A percentile compares a stretch with the other conserved stretches of the same genome.
These are phyloP conservation scores for Pleurotus ostreatus DNA, from an alignment of 768 basidiomycete genomes.

Conservation along the genomic window DNA sequence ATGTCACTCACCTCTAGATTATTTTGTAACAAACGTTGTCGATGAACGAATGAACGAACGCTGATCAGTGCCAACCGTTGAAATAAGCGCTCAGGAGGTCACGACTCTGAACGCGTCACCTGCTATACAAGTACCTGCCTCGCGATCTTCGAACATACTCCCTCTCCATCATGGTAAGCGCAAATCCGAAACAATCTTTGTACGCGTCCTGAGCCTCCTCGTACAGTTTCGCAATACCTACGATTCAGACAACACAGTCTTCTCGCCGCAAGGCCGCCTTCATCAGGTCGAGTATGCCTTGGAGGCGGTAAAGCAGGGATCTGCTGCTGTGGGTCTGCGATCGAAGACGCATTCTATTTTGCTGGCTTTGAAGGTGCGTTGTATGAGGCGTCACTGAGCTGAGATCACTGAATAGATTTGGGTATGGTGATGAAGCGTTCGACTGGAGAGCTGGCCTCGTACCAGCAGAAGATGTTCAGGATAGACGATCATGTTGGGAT, in stretches of 20 bases:
- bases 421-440: slow-evolving; percentile 63
- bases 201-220: slow-evolving; percentile 13
- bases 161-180: slow-evolving; percentile 31
- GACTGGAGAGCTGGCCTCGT: slow-evolving; percentile 96
- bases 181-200: not conserved
- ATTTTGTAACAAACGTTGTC: no score
- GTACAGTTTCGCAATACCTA: slow-evolving; percentile 90
- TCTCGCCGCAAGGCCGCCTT: slow-evolving; percentile 93
- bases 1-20: no score
- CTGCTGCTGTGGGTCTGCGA: slow-evolving; percentile 94
- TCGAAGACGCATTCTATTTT: slow-evolving; percentile 94
- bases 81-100: no score
- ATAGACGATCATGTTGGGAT: slow-evolving; percentile 99
- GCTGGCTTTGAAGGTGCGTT: slow-evolving; percentile 82
- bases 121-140: slow-evolving; percentile 2
- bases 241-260: slow-evolving; percentile 98
- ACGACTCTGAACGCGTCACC: slow-evolving; percentile 13
- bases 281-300: slow-evolving; percentile 99
- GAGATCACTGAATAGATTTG: not conserved
- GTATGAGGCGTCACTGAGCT: not conserved
- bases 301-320: slow-evolving; percentile 99
- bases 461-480: slow-evolving; percentile 99
- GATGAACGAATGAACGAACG: no score
- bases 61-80: no score
- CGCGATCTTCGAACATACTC: not conserved